Evolutionary conservation across 2,329 filamentous ascomycete genomes (phyloP).

Genomic region (Septoria linicola): DNA sequence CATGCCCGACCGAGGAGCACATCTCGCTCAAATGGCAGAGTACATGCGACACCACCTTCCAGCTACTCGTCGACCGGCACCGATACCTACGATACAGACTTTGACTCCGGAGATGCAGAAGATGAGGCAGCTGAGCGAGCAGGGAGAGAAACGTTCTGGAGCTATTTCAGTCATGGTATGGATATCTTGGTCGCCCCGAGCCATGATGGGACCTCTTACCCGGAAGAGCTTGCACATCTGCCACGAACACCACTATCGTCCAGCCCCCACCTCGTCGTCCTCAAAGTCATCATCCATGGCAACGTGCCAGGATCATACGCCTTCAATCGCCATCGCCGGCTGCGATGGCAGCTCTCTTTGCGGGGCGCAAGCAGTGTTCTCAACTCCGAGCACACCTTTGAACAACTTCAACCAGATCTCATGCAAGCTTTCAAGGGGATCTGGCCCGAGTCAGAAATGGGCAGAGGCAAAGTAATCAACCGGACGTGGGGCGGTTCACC

Average conservation of each 20-base stretch:
- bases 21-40: slow-evolving; percentile 30
- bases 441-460: slow-evolving; percentile 54
- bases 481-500: slow-evolving; percentile 37
- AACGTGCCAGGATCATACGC: slow-evolving; percentile 95
- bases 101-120: slow-evolving; percentile 51
- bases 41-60: slow-evolving; percentile 36
- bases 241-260: slow-evolving; percentile 26
- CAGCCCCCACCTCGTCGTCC: slow-evolving; percentile 67
- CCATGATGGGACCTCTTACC: slow-evolving; percentile 39
- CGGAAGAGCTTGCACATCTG: slow-evolving; percentile 6
- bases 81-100: slow-evolving; percentile 47
- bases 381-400: slow-evolving; percentile 75
- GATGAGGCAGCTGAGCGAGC: slow-evolving; percentile 61
- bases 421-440: slow-evolving; percentile 50
- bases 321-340: slow-evolving; percentile 90
- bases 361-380: slow-evolving; percentile 49
- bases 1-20: slow-evolving; percentile 29
- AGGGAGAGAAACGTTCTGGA: slow-evolving; percentile 72
- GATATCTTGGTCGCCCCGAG: slow-evolving; percentile 87
- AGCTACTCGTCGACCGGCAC: slow-evolving; percentile 44
- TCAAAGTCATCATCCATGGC: slow-evolving; percentile 88
- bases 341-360: slow-evolving; percentile 70
- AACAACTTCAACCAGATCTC: slow-evolving; percentile 58
- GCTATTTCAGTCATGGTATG: slow-evolving; percentile 95
- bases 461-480: slow-evolving; percentile 40